phyloP scores from a whole-genome alignment of 2,329 filamentous ascomycete species.

The Bipolaris sorokiniana region DNA sequence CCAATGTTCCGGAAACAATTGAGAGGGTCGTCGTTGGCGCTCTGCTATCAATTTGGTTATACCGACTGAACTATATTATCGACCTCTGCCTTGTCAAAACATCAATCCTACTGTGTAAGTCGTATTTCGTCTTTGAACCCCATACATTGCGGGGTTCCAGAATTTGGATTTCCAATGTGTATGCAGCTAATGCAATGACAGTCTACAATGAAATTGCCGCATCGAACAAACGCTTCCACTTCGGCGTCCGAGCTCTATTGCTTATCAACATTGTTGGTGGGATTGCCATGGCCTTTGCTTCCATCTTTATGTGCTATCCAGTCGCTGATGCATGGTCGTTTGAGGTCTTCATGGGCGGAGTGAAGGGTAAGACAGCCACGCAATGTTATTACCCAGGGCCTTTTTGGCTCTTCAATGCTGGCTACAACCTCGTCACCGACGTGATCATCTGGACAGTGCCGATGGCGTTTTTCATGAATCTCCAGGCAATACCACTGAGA shows the following conservation, averaged over 20 bases:
- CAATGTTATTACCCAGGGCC: constrained; percentile 36
- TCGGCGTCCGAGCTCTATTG: constrained; percentile 30
- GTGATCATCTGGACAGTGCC: constrained; percentile 53
- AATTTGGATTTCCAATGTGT: background rate
- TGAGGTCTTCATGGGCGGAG: constrained; percentile 25
- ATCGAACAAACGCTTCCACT: constrained; percentile 35
- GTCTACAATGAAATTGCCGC: constrained; percentile 43
- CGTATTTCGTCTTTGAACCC: background rate
- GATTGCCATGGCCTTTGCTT: constrained; percentile 36
- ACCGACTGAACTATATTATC: constrained; percentile 39
- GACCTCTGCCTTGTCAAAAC: constrained; percentile 40
- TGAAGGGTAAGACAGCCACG: constrained; percentile 20
- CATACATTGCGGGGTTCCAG: background rate
- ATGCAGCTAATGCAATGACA: constrained; percentile 4
- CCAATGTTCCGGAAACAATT: constrained; percentile 8
- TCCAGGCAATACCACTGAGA: constrained; percentile 52
- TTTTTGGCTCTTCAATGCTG: constrained; percentile 46
- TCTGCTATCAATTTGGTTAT: constrained; percentile 36
- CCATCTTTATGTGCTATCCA: constrained; percentile 37
- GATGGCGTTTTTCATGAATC: constrained; percentile 52
- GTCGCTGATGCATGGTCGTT: constrained; percentile 36
- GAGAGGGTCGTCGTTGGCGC: constrained; percentile 15
- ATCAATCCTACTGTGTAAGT: constrained; percentile 38
- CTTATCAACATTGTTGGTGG: constrained; percentile 28
- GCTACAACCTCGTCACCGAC: constrained; percentile 52